Evolutionary conservation across 2,329 filamentous ascomycete genomes (phyloP).

Genomic region (Talaromyces islandicus): DNA sequence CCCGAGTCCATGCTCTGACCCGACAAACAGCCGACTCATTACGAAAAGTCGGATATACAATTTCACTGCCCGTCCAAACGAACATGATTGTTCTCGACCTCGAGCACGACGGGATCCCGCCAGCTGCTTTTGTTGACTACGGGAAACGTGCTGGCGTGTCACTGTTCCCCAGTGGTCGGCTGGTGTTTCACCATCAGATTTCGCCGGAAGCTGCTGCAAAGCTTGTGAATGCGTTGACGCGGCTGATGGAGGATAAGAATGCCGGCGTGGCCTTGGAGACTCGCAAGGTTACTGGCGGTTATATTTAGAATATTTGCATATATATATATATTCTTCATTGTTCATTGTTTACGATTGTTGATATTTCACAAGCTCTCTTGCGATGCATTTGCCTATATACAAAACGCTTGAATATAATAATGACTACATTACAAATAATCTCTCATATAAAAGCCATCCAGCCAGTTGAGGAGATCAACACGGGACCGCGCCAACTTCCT

Average conservation of each 20-base stretch:
- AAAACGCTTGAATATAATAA: not conserved
- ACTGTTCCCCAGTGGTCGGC: conserved; percentile 17
- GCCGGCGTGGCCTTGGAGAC: conserved; percentile 14
- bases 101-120: conserved; percentile 15
- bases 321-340: not conserved
- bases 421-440: not conserved
- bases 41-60: conserved; percentile 16
- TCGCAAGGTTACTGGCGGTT: conserved; percentile 13
- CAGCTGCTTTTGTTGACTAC: conserved; percentile 17
- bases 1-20: conserved; percentile 18
- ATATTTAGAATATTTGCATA: conserved; percentile 6
- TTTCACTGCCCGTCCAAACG: conserved; percentile 20
- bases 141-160: conserved; percentile 15
- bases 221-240: conserved; percentile 15
- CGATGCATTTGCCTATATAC: not conserved
- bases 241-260: conserved; percentile 18
- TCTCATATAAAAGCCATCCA: not conserved
- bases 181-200: conserved; percentile 25
- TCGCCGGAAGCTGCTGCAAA: conserved; percentile 15
- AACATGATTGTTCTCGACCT: conserved; percentile 23
- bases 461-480: not conserved
- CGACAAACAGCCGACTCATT: conserved; percentile 17
- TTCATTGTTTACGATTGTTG: not conserved
- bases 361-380: not conserved
- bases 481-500: not conserved